A percentile compares a stretch with the other conserved stretches of the same genome.
These are phyloP conservation scores for Isatis tinctoria DNA, from an alignment of 345 rosid genomes.

Conservation along the genomic window DNA sequence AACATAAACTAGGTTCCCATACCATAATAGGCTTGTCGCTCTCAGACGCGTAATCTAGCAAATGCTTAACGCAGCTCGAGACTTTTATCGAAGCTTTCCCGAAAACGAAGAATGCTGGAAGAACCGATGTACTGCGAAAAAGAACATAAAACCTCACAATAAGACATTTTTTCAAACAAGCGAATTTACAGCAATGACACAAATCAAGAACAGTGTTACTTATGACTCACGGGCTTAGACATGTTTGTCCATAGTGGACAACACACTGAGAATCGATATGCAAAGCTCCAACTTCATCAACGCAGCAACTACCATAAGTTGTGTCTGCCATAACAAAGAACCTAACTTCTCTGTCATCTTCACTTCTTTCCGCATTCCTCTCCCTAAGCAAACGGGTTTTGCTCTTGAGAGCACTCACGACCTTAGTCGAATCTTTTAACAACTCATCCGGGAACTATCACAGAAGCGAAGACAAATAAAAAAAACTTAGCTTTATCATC, in stretches of 20 bases:
- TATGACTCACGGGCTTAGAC: constrained; percentile 82
- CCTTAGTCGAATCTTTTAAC: constrained; percentile 57
- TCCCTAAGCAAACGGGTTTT: constrained; percentile 39
- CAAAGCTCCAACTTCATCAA: constrained; percentile 90
- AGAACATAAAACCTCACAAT: background rate
- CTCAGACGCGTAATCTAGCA: constrained; percentile 35
- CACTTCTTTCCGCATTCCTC: constrained; percentile 16
- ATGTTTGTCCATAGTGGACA: constrained; percentile 87
- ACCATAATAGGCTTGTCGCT: constrained; percentile 62
- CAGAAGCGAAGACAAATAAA: background rate
- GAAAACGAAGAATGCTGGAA: constrained; percentile 79
- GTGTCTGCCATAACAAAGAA: constrained; percentile 91
- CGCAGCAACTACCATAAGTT: constrained; percentile 85
- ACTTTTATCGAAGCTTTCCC: constrained; percentile 62
- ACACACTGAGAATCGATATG: constrained; percentile 74
- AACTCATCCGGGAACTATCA: constrained; percentile 83
- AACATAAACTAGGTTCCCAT: constrained; percentile 10
- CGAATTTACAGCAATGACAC: background rate
- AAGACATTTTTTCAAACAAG: background rate
- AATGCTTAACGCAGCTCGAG: constrained; percentile 43
- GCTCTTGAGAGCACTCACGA: constrained; percentile 45
- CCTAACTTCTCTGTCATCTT: constrained; percentile 42
- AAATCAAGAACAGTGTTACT: background rate
- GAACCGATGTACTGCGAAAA: constrained; percentile 61
- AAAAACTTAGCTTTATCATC: constrained; percentile 1